Evolutionary conservation across 306 rosid genomes (phyloP), one percentile per base, ranked within the genome.

Genomic region (Adenanthera pavonina): DNA sequence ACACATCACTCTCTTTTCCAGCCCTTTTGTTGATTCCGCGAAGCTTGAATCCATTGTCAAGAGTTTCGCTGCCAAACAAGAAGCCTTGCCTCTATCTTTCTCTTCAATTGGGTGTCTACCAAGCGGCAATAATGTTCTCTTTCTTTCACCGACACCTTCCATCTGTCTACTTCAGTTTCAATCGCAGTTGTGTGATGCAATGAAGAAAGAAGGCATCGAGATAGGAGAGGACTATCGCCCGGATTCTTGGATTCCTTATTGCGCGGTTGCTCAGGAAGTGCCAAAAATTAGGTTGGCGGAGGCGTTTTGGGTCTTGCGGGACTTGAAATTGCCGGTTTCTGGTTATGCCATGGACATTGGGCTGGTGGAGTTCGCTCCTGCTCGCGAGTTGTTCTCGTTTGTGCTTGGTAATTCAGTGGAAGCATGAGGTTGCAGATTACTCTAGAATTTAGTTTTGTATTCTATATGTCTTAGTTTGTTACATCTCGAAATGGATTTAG

Each of bases 341-440:
- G 98, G 99, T 49, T 96, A 96, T 65, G 99, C 91, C n/a, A 84
- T 85, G 83, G 98, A 93, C 34, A 77, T 96, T 72, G 99, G 92
- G 10, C 72, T 96, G 69, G 98, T 96, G 7, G 94, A 93, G 73
- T 92, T 92, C 67, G 89, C 97, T 3, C 97, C 99, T 0, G 92
- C 92, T 47, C 90, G 98, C 0, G 99, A 96, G 80, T 78, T 91
- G 36, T 89, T 89, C 92, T 96, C 98, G 0, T 94, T 89, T 78
- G 92, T 80, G 59, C 94, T 96, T 64, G 99, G 99, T 41, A 92
- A 86, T 77, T 73, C 82, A 67, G 69, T 83, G 8, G 97, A 90
- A 8, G 71, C 90, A 15, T 94, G 88, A 89, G 75, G 73, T 74
- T 60, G 76, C 43, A 16, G 49, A 56, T 64, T 85, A 25, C 79